Evolutionary conservation across 208 protist species (phyloP), one percentile per base, ranked within the genome.

Genomic region (Phytomonas sp.): DNA sequence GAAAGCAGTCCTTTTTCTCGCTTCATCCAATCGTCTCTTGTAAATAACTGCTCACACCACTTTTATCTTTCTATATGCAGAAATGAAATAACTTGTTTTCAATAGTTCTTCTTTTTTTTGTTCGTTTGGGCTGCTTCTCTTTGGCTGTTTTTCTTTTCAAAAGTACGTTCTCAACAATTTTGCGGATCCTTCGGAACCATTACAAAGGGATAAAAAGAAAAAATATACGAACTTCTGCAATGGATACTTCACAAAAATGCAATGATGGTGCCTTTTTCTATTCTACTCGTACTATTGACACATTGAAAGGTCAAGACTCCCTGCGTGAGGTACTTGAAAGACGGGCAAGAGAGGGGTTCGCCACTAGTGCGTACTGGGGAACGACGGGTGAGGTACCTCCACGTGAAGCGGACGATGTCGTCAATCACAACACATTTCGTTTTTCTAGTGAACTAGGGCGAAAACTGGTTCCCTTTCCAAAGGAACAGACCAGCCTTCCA

Each of bases 341-440:
- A 7, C 81, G 81, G 28, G 75, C 73, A 32, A 30, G 66, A 33
- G 82, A 92, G 34, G 83, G 85, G 13, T 92, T 96, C 72, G 82
- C 81, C 3, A 80, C 84, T 28, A 96, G 91, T 75, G 84, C 88
- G 53, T 96, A 94, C 71, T 94, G 91, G 87, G 88, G 88, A 34
- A 77, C 75, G 33, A 92, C 74, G 17, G 88, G 87, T 0, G 82
- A 91, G 67, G 82, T 92, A 6, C 81, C 86, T 17, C 82, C 88
- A 17, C 86, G 87, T 46, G 91, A 91, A 60, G 77, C 83, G 11
- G 85, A 96, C 53, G 91, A 94, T 68, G 73, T 78, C 0, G 74
- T 77, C 15, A 68, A 76, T 36, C 76, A 80, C 46, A 78, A 92
- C 64, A 76, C 80, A 8, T 88, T 86, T 72, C 85, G 85, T 29